Conservation (phyloP, 2,329 filamentous ascomycete species). For the Gaeumannomyces sp. region DNA sequence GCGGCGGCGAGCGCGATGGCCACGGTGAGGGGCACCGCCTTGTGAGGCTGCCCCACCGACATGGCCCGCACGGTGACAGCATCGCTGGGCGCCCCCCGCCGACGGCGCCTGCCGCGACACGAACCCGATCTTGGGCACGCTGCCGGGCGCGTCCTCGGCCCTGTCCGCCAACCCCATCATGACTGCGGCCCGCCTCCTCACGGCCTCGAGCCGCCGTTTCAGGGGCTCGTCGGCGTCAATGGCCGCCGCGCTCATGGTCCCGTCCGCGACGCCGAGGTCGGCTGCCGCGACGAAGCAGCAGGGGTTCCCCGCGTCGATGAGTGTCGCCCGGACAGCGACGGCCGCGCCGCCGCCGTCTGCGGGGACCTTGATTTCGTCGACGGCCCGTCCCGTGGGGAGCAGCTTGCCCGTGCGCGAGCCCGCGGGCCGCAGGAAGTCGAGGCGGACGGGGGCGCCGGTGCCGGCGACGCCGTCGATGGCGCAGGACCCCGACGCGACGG, state of each 20-base stretch:
- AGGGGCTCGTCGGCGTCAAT: conserved; percentile 27
- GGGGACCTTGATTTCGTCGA: conserved; percentile 25
- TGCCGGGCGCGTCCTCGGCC: conserved; percentile 34
- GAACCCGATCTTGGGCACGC: conserved; percentile 40
- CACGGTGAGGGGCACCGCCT: conserved; percentile 35
- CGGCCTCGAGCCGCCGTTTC: conserved; percentile 27
- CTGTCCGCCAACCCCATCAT: conserved; percentile 34
- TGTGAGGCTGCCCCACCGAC: conserved; percentile 39
- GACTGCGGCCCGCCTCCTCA: conserved; percentile 30
- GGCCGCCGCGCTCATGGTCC: conserved; percentile 18
- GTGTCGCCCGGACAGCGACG: conserved; percentile 25
- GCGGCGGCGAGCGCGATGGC: conserved; percentile 34
- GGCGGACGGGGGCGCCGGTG: conserved; percentile 26
- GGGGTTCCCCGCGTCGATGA: conserved; percentile 36
- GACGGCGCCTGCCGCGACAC: conserved; percentile 27
- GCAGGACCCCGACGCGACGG: conserved; percentile 26
- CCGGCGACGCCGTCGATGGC: conserved; percentile 35
- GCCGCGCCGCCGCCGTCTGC: conserved; percentile 15
- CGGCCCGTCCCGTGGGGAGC: conserved; percentile 31
- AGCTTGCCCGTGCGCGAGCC: conserved; percentile 34
- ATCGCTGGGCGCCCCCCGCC: conserved; percentile 13
- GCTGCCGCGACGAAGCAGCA: conserved; percentile 32
- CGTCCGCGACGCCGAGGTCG: conserved; percentile 22
- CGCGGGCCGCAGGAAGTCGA: conserved; percentile 32
- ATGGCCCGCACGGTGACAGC: conserved; percentile 36